A percentile compares a stretch with the other conserved stretches of the same genome.
Conservation (phyloP, 2,329 filamentous ascomycete genomes). For the Corinectria fuckeliana region DNA sequence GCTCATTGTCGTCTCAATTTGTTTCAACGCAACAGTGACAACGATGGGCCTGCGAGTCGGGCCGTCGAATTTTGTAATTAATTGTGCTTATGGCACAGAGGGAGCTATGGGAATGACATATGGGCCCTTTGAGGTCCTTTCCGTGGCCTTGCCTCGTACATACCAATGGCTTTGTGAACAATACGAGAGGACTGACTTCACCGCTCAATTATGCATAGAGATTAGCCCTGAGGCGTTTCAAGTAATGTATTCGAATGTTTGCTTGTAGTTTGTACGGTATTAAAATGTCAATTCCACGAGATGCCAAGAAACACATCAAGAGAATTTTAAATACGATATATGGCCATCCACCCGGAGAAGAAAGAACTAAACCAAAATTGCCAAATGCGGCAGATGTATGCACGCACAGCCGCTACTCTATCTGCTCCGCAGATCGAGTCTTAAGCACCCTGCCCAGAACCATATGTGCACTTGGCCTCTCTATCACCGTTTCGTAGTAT, state of each 20-base stretch:
- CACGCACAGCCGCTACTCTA: neutral
- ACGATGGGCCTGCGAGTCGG: neutral
- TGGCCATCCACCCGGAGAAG: neutral
- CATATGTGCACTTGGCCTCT: slow-evolving; percentile 32
- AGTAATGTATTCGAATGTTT: neutral
- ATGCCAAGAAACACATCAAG: neutral
- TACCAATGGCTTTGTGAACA: neutral
- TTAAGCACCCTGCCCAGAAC: slow-evolving; percentile 26
- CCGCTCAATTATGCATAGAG: neutral
- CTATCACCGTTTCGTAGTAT: slow-evolving; percentile 47
- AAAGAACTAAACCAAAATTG: neutral
- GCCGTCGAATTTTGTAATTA: slow-evolving; percentile 1
- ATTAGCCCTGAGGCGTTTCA: neutral
- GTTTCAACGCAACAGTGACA: neutral
- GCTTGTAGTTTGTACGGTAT: neutral
- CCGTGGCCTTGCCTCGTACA: neutral
- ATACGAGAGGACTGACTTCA: neutral
- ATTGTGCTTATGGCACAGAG: neutral
- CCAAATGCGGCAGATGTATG: neutral
- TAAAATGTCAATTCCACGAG: neutral
- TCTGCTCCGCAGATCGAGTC: neutral
- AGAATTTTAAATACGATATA: neutral
- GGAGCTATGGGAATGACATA: neutral
- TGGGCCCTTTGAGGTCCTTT: neutral
- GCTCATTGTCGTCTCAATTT: neutral